A percentile compares a stretch with the other conserved stretches of the same genome.
phyloP scores from a whole-genome alignment of 2,329 filamentous ascomycete species.

The Aureobasidium leucospermi region DNA sequence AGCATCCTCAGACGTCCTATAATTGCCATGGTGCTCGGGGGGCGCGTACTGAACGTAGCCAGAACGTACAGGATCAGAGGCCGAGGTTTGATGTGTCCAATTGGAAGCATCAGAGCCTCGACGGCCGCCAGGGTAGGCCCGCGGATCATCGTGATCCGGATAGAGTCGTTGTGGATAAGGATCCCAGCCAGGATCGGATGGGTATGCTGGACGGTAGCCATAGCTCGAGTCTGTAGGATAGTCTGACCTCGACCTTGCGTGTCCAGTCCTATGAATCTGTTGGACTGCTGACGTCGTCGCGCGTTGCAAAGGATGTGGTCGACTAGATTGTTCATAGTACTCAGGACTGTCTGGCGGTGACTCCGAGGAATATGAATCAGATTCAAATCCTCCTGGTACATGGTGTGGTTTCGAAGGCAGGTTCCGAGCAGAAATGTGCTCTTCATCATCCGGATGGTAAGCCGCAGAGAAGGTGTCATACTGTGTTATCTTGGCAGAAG shows the following conservation, averaged over 20 bases:
- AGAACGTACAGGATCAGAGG: background rate
- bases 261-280: background rate
- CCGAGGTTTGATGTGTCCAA: background rate
- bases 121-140: background rate
- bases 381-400: background rate
- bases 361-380: slow-evolving; percentile 1
- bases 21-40: background rate
- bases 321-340: background rate
- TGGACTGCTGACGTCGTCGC: background rate
- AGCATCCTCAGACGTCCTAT: background rate
- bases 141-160: background rate
- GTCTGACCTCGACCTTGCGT: background rate
- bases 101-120: background rate
- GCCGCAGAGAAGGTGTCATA: background rate
- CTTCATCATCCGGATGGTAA: background rate
- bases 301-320: background rate
- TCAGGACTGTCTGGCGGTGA: slow-evolving; percentile 3
- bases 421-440: slow-evolving; percentile 1
- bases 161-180: background rate
- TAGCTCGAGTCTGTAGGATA: background rate
- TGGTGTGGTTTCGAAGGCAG: background rate
- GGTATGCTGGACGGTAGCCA: background rate
- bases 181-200: background rate
- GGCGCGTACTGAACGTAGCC: background rate
- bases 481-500: background rate